Evolutionary conservation across 2,329 filamentous ascomycete genomes (phyloP).

Genomic region (Exophiala aquamarina): DNA sequence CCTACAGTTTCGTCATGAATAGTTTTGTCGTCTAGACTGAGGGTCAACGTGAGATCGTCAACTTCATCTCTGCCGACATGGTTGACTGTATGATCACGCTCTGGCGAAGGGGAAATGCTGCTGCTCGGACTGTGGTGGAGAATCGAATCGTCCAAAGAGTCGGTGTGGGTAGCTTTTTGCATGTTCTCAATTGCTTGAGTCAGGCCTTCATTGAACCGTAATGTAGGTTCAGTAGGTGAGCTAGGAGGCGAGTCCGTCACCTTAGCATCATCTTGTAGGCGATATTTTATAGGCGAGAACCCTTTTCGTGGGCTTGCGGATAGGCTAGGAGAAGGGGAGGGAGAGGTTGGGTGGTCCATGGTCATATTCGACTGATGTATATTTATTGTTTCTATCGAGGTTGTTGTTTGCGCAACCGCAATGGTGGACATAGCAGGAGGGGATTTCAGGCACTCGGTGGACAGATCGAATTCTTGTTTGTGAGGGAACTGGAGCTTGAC

Average conservation of each 20-base stretch:
- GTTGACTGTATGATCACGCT: conserved; percentile 9
- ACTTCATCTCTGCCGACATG: conserved; percentile 11
- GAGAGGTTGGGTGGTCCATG: conserved; percentile 24
- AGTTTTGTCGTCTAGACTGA: conserved; percentile 30
- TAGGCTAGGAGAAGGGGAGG: conserved; percentile 9
- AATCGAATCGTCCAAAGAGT: conserved; percentile 27
- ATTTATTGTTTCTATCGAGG: conserved; percentile 28
- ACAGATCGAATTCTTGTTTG: conserved; percentile 20
- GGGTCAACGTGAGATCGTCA: conserved; percentile 27
- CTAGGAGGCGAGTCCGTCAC: conserved; percentile 24
- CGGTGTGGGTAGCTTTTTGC: conserved; percentile 40
- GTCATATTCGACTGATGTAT: conserved; percentile 17
- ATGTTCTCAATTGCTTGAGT: conserved; percentile 26
- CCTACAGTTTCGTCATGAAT: conserved; percentile 39
- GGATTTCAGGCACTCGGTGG: conserved; percentile 20
- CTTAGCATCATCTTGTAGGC: conserved; percentile 24
- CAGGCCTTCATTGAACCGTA: conserved; percentile 31
- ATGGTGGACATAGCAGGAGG: conserved; percentile 14
- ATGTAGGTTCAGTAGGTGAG: conserved; percentile 29
- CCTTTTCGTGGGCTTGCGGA: conserved; percentile 26
- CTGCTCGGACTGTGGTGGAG: conserved; percentile 16
- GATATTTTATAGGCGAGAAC: conserved; percentile 29
- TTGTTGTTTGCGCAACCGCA: conserved; percentile 16
- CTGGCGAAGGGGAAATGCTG: conserved; percentile 10
- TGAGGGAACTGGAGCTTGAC: conserved; percentile 24